Conservation (phyloP, 1,284 basidiomycete species). For the Fomitiporia mediterranea region DNA sequence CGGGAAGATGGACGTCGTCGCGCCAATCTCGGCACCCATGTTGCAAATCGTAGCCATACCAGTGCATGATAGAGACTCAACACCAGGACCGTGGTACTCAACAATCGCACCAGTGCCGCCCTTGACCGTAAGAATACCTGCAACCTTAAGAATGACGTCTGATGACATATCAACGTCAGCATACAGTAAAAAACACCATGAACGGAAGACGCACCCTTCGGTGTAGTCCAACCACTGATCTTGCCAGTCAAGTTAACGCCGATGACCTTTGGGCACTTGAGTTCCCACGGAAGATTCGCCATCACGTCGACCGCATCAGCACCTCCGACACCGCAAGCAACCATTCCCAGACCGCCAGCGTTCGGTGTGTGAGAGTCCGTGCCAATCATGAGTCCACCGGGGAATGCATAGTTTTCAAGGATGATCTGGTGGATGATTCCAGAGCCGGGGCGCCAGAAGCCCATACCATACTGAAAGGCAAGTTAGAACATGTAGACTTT, state of each 20-base stretch:
- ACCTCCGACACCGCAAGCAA: slow-evolving; percentile 98
- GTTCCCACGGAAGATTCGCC: slow-evolving; percentile 97
- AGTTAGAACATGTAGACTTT: slow-evolving; percentile 6
- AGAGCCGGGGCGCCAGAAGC: slow-evolving; percentile 99
- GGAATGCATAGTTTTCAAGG: slow-evolving; percentile 98
- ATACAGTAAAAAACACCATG: slow-evolving; percentile 8
- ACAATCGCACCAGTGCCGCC: slow-evolving; percentile 97
- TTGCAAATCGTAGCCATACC: slow-evolving; percentile 99
- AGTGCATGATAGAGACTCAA: slow-evolving; percentile 94
- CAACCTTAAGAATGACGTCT: slow-evolving; percentile 97
- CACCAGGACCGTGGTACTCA: slow-evolving; percentile 91
- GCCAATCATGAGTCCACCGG: slow-evolving; percentile 99
- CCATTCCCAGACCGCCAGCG: slow-evolving; percentile 98
- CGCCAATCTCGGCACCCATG: slow-evolving; percentile 99
- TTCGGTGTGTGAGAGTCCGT: slow-evolving; percentile 99
- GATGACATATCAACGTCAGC: slow-evolving; percentile 11
- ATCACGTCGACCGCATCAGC: slow-evolving; percentile 99
- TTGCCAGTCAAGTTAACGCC: slow-evolving; percentile 97
- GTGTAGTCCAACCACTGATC: slow-evolving; percentile 95
- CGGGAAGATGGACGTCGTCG: slow-evolving; percentile 98
- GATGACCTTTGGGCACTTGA: slow-evolving; percentile 98
- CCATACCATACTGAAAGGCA: slow-evolving; percentile 79
- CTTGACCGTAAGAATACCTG: slow-evolving; percentile 96
- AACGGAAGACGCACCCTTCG: slow-evolving; percentile 66
- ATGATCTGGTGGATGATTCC: slow-evolving; percentile 99